Evolutionary conservation across 1,284 basidiomycete genomes (phyloP).

Genomic region (Trametes versicolor): DNA sequence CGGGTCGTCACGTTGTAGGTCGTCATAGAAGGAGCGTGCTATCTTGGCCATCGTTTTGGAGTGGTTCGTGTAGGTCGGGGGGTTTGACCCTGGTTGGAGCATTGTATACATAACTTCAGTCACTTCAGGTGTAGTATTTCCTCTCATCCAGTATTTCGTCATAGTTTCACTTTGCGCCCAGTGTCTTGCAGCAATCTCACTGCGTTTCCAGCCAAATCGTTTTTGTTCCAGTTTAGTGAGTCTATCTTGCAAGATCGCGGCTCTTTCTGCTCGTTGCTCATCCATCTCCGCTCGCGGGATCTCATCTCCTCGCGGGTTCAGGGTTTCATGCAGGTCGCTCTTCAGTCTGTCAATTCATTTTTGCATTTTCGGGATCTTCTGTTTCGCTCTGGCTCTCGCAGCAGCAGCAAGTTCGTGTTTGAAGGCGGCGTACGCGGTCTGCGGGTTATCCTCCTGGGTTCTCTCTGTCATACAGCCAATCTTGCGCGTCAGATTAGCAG

Average conservation of each 20-base stretch:
- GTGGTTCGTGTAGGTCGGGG: background rate
- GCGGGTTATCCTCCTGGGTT: background rate
- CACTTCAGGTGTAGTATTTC: constrained; percentile 25
- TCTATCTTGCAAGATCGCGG: background rate
- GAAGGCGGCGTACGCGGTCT: background rate
- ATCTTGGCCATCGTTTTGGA: background rate
- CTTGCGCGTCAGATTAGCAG: background rate
- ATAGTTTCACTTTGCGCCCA: constrained; percentile 44
- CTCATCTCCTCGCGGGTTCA: background rate
- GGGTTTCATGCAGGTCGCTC: background rate
- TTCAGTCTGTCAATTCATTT: background rate
- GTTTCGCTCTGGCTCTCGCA: background rate
- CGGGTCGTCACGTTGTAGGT: background rate
- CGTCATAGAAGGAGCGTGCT: background rate
- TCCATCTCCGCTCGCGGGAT: background rate
- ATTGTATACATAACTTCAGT: background rate
- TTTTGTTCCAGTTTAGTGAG: background rate
- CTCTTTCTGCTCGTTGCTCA: background rate
- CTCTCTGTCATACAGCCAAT: background rate
- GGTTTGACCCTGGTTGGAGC: background rate
- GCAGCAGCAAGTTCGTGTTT: background rate
- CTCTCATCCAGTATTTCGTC: constrained; percentile 42
- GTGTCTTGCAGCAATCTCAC: background rate
- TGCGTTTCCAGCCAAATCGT: background rate
- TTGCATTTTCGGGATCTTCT: constrained; percentile 15